Evolutionary conservation across 2,329 filamentous ascomycete species (phyloP).

Genomic region (Lecanicillium sp.): DNA sequence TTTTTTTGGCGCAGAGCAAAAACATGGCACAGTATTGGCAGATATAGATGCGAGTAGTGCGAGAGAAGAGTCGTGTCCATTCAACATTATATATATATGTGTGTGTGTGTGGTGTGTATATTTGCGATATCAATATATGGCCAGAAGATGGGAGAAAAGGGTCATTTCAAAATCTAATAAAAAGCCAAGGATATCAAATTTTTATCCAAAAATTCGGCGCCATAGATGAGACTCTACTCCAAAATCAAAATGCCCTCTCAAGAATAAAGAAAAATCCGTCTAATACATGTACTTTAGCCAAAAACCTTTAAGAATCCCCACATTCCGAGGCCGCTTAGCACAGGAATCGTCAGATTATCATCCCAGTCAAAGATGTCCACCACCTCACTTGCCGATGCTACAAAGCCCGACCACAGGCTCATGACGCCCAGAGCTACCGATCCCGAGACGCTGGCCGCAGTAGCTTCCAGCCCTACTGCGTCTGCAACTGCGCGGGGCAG

Average conservation of each 20-base stretch:
- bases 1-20: background rate
- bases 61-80: background rate
- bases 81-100: background rate
- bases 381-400: conserved; percentile 82
- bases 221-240: background rate
- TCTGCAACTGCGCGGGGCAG: conserved; percentile 54
- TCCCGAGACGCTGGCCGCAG: conserved; percentile 57
- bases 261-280: conserved; percentile 7
- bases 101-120: background rate
- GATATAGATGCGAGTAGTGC: too few relatives aligned
- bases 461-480: conserved; percentile 50
- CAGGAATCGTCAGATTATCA: conserved; percentile 94
- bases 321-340: conserved; percentile 79
- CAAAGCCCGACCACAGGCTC: conserved; percentile 80
- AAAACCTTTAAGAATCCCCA: conserved; percentile 90
- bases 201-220: background rate
- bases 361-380: conserved; percentile 91
- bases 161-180: too few relatives aligned
- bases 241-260: background rate
- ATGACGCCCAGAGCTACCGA: conserved; percentile 67
- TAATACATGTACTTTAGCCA: conserved; percentile 35
- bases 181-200: background rate
- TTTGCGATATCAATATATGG: too few relatives aligned
- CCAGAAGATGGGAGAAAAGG: too few relatives aligned
- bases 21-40: too few relatives aligned